A percentile compares a stretch with the other conserved stretches of the same genome.
Evolutionary conservation across 805 yeast species (phyloP).

Genomic region (Naumovozyma baii): DNA sequence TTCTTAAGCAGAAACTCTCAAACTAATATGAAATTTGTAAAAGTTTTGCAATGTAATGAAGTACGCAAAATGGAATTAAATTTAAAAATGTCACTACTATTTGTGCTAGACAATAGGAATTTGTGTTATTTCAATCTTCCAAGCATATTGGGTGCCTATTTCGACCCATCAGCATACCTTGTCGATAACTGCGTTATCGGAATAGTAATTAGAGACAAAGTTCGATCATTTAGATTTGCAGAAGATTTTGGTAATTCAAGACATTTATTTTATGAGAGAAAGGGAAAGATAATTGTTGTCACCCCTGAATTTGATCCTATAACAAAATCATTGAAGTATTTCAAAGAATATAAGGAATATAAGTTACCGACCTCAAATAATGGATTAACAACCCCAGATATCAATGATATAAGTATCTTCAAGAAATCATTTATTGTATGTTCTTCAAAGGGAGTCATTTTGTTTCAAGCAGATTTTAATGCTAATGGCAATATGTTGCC

Average conservation of each 20-base stretch:
- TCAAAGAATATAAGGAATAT: conserved; percentile 46
- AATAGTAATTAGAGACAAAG: conserved; percentile 43
- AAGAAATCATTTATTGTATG: conserved; percentile 59
- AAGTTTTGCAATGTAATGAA: conserved; percentile 31
- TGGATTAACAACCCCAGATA: conserved; percentile 46
- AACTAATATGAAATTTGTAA: conserved; percentile 9
- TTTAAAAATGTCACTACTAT: conserved; percentile 41
- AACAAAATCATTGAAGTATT: conserved; percentile 23
- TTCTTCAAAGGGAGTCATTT: conserved; percentile 56
- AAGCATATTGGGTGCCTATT: conserved; percentile 50
- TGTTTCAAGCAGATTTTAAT: conserved; percentile 44
- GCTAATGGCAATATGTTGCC: conserved; percentile 44
- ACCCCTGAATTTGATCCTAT: conserved; percentile 30
- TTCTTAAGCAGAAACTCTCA: conserved; percentile 33
- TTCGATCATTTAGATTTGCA: conserved; percentile 58
- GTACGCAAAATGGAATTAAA: conserved; percentile 48
- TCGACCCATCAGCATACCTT: conserved; percentile 31
- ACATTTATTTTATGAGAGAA: conserved; percentile 48
- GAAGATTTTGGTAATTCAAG: conserved; percentile 50
- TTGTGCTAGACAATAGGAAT: conserved; percentile 49
- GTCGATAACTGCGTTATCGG: conserved; percentile 35
- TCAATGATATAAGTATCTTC: conserved; percentile 52
- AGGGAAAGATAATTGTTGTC: conserved; percentile 38
- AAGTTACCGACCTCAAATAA: conserved; percentile 48
- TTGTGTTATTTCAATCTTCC: conserved; percentile 57